phyloP scores from a whole-genome alignment of 352 stramenopile species.

The Phytophthora lateralis region DNA sequence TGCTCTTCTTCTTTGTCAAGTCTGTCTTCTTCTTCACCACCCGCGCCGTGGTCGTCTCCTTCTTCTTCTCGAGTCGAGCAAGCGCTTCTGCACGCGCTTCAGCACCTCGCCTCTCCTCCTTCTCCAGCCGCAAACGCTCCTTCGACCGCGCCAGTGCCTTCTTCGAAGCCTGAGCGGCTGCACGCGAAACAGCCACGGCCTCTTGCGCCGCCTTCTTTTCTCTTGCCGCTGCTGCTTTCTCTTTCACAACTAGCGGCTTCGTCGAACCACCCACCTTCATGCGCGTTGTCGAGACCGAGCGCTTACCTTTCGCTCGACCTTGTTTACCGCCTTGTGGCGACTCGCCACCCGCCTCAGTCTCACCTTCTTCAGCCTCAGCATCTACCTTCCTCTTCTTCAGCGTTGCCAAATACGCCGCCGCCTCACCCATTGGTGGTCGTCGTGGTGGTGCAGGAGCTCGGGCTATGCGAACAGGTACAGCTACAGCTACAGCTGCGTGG shows the following conservation, averaged over 20 bases:
- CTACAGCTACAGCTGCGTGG: too few relatives aligned
- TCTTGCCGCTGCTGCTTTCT: background rate
- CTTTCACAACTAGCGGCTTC: too few relatives aligned
- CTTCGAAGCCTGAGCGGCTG: background rate
- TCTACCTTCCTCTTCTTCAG: background rate
- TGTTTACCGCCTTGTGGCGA: too few relatives aligned
- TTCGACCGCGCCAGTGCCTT: background rate
- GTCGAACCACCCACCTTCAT: background rate
- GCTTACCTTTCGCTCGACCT: background rate
- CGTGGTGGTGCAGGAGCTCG: too few relatives aligned
- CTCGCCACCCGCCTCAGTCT: background rate
- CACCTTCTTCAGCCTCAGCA: too few relatives aligned
- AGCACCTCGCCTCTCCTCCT: background rate
- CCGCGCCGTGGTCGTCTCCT: too few relatives aligned
- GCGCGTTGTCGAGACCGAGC: too few relatives aligned
- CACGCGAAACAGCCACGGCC: background rate
- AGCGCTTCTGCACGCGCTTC: background rate
- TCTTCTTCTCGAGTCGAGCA: background rate
- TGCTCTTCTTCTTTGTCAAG: too few relatives aligned
- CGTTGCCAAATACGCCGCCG: background rate
- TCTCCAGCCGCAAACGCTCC: background rate
- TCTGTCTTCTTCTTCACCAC: too few relatives aligned
- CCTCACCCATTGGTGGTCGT: slow-evolving; percentile 9
- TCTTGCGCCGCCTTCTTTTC: background rate
- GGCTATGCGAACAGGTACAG: too few relatives aligned